These are phyloP conservation scores for Fusarium marasasianum DNA, from an alignment of 2,329 filamentous ascomycete species.

Conservation along the genomic window DNA sequence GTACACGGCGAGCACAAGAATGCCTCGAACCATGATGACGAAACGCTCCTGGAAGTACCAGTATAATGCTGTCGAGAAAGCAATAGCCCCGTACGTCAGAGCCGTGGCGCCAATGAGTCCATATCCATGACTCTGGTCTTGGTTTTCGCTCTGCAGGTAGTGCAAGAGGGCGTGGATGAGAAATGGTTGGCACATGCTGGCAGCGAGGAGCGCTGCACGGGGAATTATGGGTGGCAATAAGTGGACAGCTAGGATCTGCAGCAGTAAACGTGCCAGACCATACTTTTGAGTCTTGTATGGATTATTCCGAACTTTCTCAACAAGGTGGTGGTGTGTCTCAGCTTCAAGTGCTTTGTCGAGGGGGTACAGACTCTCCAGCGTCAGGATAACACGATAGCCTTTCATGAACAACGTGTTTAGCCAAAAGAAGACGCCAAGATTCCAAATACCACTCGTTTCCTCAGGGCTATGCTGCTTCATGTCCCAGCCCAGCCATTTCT, in stretches of 20 bases:
- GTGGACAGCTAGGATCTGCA: accelerated
- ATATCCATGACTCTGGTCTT: background rate
- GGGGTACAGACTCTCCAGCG: background rate
- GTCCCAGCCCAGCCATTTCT: background rate
- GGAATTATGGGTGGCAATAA: background rate
- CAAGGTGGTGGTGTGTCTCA: accelerated
- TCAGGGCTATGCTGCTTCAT: background rate
- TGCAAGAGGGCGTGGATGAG: background rate
- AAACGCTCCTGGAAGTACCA: background rate
- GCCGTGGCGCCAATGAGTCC: background rate
- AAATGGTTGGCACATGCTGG: background rate
- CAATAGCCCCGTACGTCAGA: background rate
- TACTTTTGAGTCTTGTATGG: background rate
- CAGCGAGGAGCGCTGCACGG: background rate
- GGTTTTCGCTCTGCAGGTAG: background rate
- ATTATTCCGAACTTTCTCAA: accelerated
- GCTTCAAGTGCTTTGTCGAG: background rate
- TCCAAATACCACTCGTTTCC: background rate
- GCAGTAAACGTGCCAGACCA: background rate
- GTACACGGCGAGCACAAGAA: background rate
- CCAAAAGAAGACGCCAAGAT: background rate
- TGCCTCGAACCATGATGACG: background rate
- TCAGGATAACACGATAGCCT: background rate
- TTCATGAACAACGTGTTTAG: background rate
- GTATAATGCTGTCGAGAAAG: background rate